Conservation (phyloP, 345 rosid genomes). For the Pistacia atlantica region DNA sequence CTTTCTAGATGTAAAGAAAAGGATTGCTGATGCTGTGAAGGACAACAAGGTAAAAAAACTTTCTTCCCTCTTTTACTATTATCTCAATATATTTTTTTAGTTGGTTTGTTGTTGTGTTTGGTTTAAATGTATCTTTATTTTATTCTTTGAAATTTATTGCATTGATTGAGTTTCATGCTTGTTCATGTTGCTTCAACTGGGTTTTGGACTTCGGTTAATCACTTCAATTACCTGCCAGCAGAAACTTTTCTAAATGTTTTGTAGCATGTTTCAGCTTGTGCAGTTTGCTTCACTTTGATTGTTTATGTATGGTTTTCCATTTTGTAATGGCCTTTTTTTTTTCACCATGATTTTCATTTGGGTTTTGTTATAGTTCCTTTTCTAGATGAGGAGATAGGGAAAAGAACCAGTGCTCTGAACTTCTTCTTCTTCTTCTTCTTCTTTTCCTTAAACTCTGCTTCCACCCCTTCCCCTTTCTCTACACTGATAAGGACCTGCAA, state of each 20-base stretch:
- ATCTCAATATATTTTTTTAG: neutral
- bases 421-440: neutral
- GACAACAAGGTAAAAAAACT: constrained; percentile 59
- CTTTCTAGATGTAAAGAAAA: constrained; percentile 68
- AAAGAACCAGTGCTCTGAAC: neutral
- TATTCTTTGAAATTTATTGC: neutral
- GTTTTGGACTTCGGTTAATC: constrained; percentile 8
- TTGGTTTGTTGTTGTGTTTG: neutral
- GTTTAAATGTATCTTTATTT: neutral
- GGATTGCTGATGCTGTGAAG: constrained; percentile 73
- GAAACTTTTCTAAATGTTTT: neutral
- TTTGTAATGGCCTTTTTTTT: neutral
- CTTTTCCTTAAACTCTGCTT: no score
- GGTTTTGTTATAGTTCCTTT: neutral
- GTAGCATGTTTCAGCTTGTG: neutral
- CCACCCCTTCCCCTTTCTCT: no score
- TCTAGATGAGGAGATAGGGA: neutral
- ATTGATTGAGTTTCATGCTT: neutral
- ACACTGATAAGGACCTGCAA: neutral
- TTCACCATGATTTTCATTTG: neutral
- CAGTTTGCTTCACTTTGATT: neutral
- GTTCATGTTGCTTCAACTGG: neutral
- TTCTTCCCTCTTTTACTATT: neutral
- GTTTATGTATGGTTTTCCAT: neutral
- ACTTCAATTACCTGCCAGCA: neutral